Evolutionary conservation across 805 yeast genomes (phyloP).

Genomic region (Candida tammaniensis): DNA sequence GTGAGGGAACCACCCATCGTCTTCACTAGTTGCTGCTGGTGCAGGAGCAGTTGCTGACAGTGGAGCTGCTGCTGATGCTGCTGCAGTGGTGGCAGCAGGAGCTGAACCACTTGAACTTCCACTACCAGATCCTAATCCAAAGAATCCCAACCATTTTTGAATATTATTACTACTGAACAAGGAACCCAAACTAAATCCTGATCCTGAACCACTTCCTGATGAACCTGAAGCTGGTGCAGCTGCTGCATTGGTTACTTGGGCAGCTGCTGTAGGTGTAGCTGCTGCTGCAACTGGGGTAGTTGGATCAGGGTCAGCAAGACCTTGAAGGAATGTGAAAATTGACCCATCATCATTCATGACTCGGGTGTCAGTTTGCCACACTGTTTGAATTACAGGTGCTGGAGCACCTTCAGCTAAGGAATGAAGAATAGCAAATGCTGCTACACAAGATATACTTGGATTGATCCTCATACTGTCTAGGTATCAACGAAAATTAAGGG

Average conservation of each 20-base stretch:
- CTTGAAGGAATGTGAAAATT: constrained; percentile 6
- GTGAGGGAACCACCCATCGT: constrained; percentile 9
- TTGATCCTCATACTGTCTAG: too few species aligned
- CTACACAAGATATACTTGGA: background rate
- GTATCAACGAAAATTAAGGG: too few species aligned
- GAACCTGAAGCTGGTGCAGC: constrained; percentile 8
- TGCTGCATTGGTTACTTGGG: constrained; percentile 11
- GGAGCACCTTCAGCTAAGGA: constrained; percentile 14
- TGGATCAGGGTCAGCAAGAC: constrained; percentile 1
- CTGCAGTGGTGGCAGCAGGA: constrained; percentile 9
- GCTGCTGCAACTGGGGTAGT: constrained; percentile 7
- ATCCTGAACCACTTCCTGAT: constrained; percentile 4
- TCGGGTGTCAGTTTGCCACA: constrained; percentile 10
- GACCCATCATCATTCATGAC: constrained; percentile 10
- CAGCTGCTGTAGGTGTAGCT: constrained; percentile 10
- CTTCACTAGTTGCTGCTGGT: constrained; percentile 13
- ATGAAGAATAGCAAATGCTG: background rate
- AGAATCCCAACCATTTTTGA: constrained; percentile 9
- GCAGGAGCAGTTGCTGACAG: constrained; percentile 8
- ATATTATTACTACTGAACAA: constrained; percentile 7
- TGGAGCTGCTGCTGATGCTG: constrained; percentile 4
- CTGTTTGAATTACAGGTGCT: constrained; percentile 11
- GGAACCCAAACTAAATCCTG: constrained; percentile 10
- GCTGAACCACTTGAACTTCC: constrained; percentile 6
- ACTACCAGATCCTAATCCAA: constrained; percentile 6